Evolutionary conservation across 2,329 filamentous ascomycete genomes (phyloP), one percentile per base, ranked within the genome.

Genomic region (Cercospora beticola): DNA sequence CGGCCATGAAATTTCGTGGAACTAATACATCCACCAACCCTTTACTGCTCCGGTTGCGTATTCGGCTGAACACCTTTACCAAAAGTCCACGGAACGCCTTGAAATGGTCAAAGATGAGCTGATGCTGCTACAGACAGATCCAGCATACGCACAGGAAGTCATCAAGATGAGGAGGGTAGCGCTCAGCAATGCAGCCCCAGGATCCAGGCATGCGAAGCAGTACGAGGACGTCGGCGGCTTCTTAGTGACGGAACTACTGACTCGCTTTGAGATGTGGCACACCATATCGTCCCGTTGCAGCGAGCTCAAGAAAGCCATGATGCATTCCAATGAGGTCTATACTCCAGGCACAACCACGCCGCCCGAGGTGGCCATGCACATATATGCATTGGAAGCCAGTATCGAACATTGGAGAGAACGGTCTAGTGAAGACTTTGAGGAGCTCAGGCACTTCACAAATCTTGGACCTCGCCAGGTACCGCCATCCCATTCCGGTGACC

Each of bases 61-160:
- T 26, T 26, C 26, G 8, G 23, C 66, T 1, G 16, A 33, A 0
- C 0, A 6, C 2, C 9, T 65, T 2, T n/a, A 23, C 23, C 10
- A 8, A 1, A 65, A 46, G 33, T 62, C 66, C 0, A 4, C n/a
- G 4, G 54, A 43, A 26, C 61, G 62, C 7, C 30, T 64, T 10
- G 1, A 14, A 2, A 68, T 68, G 54, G 21, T 68, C 16, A 18
- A 52, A 26, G 66, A 68, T 23, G 61, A 68, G 30, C 12, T 68
- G 2, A 18, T 26, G 18, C 61, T 68, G 3, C 36, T 68, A 14
- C 61, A 68, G n/a, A 64, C 66, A 5, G 66, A 68, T 18, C 61
- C 66, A 5, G 28, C 31, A 5, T 68, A 64, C 23, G 49, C 59
- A 28, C 52, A 64, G 21, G 21, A 40, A 10, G 4, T 68, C 5